Conservation (phyloP, 805 yeast genomes). For the Suhomyces sp. region DNA sequence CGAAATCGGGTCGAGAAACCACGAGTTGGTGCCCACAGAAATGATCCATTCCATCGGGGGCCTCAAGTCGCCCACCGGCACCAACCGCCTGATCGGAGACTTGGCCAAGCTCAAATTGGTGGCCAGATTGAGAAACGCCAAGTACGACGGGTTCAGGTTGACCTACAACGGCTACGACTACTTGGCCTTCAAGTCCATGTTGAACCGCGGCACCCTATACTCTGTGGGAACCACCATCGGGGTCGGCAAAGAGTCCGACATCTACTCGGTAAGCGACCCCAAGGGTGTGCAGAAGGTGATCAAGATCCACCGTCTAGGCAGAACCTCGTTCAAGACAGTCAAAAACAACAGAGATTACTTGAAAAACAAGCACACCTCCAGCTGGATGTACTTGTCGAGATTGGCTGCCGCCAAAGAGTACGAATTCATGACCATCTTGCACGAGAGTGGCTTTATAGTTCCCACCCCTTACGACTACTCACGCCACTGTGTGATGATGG, state of each 20-base stretch:
- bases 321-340: slow-evolving; percentile 89
- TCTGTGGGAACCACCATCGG: slow-evolving; percentile 88
- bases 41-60: slow-evolving; percentile 80
- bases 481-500: slow-evolving; percentile 92
- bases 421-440: slow-evolving; percentile 76
- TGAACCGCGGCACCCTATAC: slow-evolving; percentile 67
- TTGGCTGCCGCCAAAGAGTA: slow-evolving; percentile 92
- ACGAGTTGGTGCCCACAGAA: slow-evolving; percentile 89
- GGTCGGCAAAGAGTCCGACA: slow-evolving; percentile 97
- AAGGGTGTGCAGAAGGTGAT: slow-evolving; percentile 65
- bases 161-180: slow-evolving; percentile 91
- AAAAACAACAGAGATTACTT: slow-evolving; percentile 92
- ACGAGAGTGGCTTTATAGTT: slow-evolving; percentile 74
- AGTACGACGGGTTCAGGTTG: slow-evolving; percentile 89
- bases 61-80: slow-evolving; percentile 68
- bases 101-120: slow-evolving; percentile 83
- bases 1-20: slow-evolving; percentile 88
- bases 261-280: slow-evolving; percentile 73
- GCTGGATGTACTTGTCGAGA: slow-evolving; percentile 90
- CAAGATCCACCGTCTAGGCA: slow-evolving; percentile 89
- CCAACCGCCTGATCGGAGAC: slow-evolving; percentile 76
- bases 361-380: slow-evolving; percentile 65
- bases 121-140: slow-evolving; percentile 79
- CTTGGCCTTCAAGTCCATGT: slow-evolving; percentile 81
- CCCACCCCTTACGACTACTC: slow-evolving; percentile 89